Base-by-base conservation (phyloP, 1,284 basidiomycete genomes). In the Apiotrichum sp. region DNA sequence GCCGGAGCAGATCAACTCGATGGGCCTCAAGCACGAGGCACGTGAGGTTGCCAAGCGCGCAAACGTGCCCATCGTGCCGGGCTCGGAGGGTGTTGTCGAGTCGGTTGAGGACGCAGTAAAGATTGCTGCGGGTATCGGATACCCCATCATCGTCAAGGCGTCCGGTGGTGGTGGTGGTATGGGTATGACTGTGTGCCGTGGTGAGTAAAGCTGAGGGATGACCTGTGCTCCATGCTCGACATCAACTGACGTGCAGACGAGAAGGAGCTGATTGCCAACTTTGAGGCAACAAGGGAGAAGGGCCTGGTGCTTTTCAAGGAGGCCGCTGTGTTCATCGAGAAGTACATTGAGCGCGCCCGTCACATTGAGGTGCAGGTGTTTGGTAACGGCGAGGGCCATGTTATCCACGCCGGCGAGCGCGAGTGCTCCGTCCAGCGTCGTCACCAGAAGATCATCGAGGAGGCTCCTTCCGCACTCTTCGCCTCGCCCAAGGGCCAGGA, bases 381-480 rank as follows among this genome's bases (percentile, higher is more conserved):
- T 61, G 86, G 85, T 13, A 81, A 87, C 66, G 84, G 84, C 0
- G 49, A 68, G 4, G 74, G 76, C 3, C 76, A 82, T 52, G 82
- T 81, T 2, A 76, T 86, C 11, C 83, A 86, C 66, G 81, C 86
- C 76, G 83, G 84, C 36, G 86, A 87, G 65, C 78, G 86, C 9
- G 86, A 88, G 67, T 86, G 85, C 63, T 84, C 82, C 44, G 75
- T 86, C 14, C 86, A 88, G 66, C 77, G 86, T 34, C 74, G 86
- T 32, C 83, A 87, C 64, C 86, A 88, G 70, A 88, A 88, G 66
- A 80, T 88, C 4, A 81, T 88, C 35, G 86, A 88, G 65, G 86
- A 87, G 65, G 79, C 81, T 1, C 62, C 62, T 0, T 64, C 59
- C 41, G 82, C 62, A 80, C 83, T 5, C 82, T 83, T 66, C 75